Evolutionary conservation across 192 early-diverging fungal genomes (phyloP), one percentile per base, ranked within the genome.

Genomic region (Dissophora globulifera): DNA sequence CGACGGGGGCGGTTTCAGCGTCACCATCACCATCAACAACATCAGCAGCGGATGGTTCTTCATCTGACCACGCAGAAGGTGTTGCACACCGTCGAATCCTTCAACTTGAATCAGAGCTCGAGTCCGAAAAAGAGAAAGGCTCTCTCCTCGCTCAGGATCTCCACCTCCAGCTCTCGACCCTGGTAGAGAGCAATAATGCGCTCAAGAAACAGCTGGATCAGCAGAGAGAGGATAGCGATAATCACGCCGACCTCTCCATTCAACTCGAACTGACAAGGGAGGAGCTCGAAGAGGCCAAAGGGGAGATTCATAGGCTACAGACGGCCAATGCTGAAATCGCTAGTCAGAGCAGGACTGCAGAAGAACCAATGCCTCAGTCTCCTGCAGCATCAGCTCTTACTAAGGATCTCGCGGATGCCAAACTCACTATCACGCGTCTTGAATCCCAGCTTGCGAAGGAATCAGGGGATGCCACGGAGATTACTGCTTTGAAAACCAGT

Each of bases 231-330:
- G 62, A 55, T 7, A 67, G 19, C 49, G 58, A 76, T n/a, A 50
- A 20, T 12, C 64, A 62, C 15, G 45, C 32, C 20, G 58, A 59
- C 12, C 16, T 76, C 5, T 53, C 69, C 6, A 74, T 74, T 17
- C 61, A 74, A 19, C 42, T 76, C 12, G 58, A 76, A 31, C 50
- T 62, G 57, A 42, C 58, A 5, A 76, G 56, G 33, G 72, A 57
- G 8, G 69, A 64, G 22, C 69, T 74, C 19, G 61, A 64, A 50
- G 53, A 74, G 27, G 62, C 69, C 1, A 64, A 58, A 16, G 54
- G 48, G 16, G 69, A 74, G 25, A 63, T 74, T 31, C 6, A 17
- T 5, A 3, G 20, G 6, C 31, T 64, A 23, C 63, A 59, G 42
- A 56, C 58, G n/a, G 23, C 47, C 27, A 74, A 64, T 49, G 43